Base-by-base conservation (phyloP, 495 filamentous ascomycete species). In the Elasticomyces elasticus region DNA sequence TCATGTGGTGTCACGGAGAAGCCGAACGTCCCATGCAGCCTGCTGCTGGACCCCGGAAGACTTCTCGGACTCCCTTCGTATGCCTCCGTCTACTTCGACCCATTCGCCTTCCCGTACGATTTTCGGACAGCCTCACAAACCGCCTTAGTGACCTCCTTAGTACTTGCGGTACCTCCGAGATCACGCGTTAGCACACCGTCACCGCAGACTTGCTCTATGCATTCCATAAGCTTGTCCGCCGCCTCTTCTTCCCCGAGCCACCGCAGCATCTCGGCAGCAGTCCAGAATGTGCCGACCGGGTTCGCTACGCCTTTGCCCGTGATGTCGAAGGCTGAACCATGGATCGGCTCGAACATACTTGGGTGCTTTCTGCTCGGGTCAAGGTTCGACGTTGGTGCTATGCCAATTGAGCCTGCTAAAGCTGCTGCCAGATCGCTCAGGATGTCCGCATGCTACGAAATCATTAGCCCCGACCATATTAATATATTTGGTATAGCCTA, bases 241-340 rank as follows among this genome's bases (percentile, higher is more conserved):
- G 79, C 81, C 5, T 70, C 68, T 50, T 73, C 69, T 63, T 81
- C 71, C 1, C 80, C 80, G 24, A 86, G 59, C 81, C 81, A 85
- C 6, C 68, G 69, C 41, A 85, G 66, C 83, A 85, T 86, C 63
- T 85, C 81, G 0, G 77, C 76, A 3, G 74, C 79, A 7, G 77
- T 82, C 82, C 81, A 85, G 65, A 86, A 82, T 0, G 82, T 83
- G 6, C 75, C 83, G 0, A 87, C 76, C 0, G 84, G 83, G 65
- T 88, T 87, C 10, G 84, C 84, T 27, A 85, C 69, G 0, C 82
- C 82, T 64, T 81, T 83, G 0, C 84, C 83, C 0, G 80, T 79
- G 53, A 88, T 85, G 58, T 87, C 83, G 19, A 83, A 83, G 0
- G 81, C 81, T 12, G 74, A 77, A 13, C 81, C 80, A 56, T 84